Evolutionary conservation across 495 filamentous ascomycete genomes (phyloP).

Genomic region (Penicillium waksmanii): DNA sequence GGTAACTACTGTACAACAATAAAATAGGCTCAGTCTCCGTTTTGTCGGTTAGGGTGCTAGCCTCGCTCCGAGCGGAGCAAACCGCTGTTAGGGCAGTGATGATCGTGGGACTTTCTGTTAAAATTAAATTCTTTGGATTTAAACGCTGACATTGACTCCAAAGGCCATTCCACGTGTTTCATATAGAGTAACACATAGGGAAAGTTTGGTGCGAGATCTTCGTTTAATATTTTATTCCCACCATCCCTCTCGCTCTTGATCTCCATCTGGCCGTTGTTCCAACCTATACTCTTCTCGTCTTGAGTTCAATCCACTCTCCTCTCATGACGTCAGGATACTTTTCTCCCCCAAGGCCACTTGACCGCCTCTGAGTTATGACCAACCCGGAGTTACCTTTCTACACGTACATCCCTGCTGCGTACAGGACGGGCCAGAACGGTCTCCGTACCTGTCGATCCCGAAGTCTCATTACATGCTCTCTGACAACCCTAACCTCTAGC

Average conservation of each 20-base stretch:
- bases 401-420: constrained; percentile 11
- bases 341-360: background rate
- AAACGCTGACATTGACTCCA: background rate
- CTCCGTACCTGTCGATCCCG: constrained; percentile 16
- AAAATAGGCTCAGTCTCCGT: background rate
- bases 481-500: constrained; percentile 19
- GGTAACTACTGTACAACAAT: background rate
- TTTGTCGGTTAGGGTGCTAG: background rate
- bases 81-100: background rate
- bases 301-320: background rate
- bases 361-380: background rate
- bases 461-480: background rate
- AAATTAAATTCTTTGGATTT: background rate
- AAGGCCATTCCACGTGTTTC: background rate
- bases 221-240: background rate
- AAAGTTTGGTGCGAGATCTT: constrained; percentile 1
- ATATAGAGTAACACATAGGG: background rate
- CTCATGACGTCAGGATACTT: background rate
- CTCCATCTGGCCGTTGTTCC: background rate
- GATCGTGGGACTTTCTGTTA: background rate
- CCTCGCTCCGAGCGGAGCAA: background rate
- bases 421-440: constrained; percentile 2
- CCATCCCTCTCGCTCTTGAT: background rate
- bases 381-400: background rate
- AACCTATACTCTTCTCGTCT: no score